Base-by-base conservation (phyloP, 345 rosid genomes). In the Limnanthes douglasii region DNA sequence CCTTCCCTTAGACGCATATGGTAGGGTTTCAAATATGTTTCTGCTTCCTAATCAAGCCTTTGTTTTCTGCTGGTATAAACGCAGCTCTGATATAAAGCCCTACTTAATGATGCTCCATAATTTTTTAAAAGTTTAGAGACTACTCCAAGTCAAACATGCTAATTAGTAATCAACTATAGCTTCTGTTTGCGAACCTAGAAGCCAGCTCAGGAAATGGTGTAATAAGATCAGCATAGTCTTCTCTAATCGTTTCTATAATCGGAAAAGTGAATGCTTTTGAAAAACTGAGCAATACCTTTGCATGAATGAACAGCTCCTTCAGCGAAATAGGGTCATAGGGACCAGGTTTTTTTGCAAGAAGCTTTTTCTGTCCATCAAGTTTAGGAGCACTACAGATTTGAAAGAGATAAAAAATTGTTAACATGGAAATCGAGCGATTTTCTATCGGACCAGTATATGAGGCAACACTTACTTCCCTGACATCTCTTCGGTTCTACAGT, bases 241-340 rank as follows among this genome's bases (percentile, higher is more conserved):
- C n/a, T n/a, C n/a, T n/a, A n/a, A n/a, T n/a, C n/a, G n/a, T n/a
- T n/a, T n/a, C n/a, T n/a, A n/a, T n/a, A n/a, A n/a, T n/a, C n/a
- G n/a, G n/a, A n/a, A n/a, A n/a, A n/a, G n/a, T n/a, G n/a, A n/a
- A n/a, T n/a, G n/a, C n/a, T n/a, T n/a, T n/a, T n/a, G n/a, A n/a
- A 14, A 26, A 27, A 14, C 9, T 18, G 30, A 46, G 8, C 6
- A 25, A 41, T 58, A 79, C 93, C 79, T 79, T 79, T 8, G 81
- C 93, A 34, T 72, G 78, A 43, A 75, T 79, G 56, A 72, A 79
- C 64, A 69, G 43, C 58, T 79, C 93, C 65, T 75, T 75, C n/a
- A 67, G 66, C 20, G 78, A 45, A 36, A 72, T 65, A 18, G 75
- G 65, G 57, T 79, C 93, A 58, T 50, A 51, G 11, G 32, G 50